Evolutionary conservation across 805 yeast species (phyloP), one percentile per base, ranked within the genome.

Genomic region (Yarrowia divulgata): DNA sequence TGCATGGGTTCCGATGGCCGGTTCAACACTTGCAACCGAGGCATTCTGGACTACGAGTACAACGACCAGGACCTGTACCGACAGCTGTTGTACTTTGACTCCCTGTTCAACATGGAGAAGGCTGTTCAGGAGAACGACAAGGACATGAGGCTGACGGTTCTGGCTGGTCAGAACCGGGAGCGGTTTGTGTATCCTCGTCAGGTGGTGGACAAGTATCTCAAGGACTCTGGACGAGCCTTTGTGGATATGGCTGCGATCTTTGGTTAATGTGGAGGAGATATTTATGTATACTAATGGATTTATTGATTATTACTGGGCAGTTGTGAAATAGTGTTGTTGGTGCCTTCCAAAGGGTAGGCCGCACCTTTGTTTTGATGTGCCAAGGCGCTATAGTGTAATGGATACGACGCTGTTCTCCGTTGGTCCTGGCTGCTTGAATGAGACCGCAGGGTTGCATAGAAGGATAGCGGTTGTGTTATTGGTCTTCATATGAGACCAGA

Each of bases 231-330:
- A 6, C 88, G 97, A 73, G 84, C 97, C 63, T 93, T 87, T 78
- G 98, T 93, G 64, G 90, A 91, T 76, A 88, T 94, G 90, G 87
- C 88, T 9, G 80, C 85, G 29, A 88, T 93, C n/a, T 93, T 93
- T 78, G 69, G 72, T 29, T 71, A 54, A 52, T 37, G 58, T 52
- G 58, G 58, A 52, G 60, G 60, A 49, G 52, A 58, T 67, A 55
- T 64, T 64, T 64, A 64, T 52, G 58, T 49, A 46, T 64, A 39
- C 48, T 64, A 52, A 64, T 52, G n/a, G 45, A 52, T 16, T 40
- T 39, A 39, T 39, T 60, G 34, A 40, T 55, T 55, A 16, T 35
- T 42, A 14, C 45, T 16, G 13, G 18, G 12, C 13, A 18, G 42
- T 39, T 23, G 29, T 32, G 29, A n/a, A n/a, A n/a, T 50, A 7